A percentile compares a stretch with the other conserved stretches of the same genome.
Conservation (phyloP, 352 stramenopile genomes). For the Globisporangium paddicum region DNA sequence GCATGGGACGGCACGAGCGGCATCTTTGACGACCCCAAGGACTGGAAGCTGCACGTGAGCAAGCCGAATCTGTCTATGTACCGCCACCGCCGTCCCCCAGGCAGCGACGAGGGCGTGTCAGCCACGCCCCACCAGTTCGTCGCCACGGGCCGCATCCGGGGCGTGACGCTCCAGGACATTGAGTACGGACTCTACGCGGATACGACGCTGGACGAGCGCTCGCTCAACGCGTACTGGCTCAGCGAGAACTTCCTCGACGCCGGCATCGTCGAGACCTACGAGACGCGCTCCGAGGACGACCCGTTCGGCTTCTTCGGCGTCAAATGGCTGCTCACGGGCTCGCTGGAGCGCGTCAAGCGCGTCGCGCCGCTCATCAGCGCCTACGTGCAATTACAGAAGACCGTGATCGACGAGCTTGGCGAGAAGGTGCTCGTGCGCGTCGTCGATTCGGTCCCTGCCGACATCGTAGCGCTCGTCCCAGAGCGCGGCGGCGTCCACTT, state of each 20-base stretch:
- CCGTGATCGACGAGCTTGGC: constrained; percentile 28
- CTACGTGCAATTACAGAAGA: constrained; percentile 61
- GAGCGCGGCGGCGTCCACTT: constrained; percentile 34
- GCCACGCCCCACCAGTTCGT: constrained; percentile 38
- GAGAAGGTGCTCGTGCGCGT: constrained; percentile 61
- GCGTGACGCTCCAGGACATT: constrained; percentile 57
- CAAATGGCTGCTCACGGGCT: constrained; percentile 62
- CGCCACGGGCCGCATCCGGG: constrained; percentile 45
- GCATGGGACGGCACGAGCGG: constrained; percentile 55
- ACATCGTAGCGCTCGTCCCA: constrained; percentile 28
- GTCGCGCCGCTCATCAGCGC: constrained; percentile 53
- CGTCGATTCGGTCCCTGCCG: constrained; percentile 46
- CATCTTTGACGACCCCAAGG: constrained; percentile 57
- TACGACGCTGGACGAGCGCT: constrained; percentile 64
- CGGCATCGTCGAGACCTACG: constrained; percentile 53
- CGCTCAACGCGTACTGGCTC: constrained; percentile 48
- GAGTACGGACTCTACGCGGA: constrained; percentile 70
- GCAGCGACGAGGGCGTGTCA: neutral
- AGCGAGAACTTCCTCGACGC: constrained; percentile 67
- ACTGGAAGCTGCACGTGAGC: constrained; percentile 59
- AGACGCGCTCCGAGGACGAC: constrained; percentile 55
- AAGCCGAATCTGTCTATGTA: constrained; percentile 53
- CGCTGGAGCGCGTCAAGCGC: constrained; percentile 37
- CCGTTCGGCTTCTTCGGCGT: constrained; percentile 69
- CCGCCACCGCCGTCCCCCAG: constrained; percentile 17